phyloP scores from a whole-genome alignment of 805 yeast genomes.

The Zygosaccharomyces rouxii region DNA sequence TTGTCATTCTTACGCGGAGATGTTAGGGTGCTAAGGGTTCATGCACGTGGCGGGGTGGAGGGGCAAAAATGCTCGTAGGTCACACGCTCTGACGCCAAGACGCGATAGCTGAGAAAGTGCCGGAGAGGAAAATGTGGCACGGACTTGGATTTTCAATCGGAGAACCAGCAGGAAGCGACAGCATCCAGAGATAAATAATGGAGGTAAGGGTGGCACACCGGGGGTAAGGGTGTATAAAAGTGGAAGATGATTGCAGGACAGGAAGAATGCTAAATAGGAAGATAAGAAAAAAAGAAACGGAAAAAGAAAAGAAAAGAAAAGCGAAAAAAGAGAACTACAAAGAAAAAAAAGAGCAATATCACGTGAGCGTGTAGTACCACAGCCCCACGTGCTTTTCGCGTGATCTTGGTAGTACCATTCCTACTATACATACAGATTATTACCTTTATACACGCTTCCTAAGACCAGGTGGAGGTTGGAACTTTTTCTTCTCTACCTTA shows the following conservation, averaged over 20 bases:
- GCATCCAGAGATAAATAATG: no score
- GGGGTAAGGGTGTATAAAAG: background rate
- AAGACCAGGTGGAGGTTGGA: slow-evolving; percentile 48
- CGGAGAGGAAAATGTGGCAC: background rate
- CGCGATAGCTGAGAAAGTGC: background rate
- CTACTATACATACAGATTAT: background rate
- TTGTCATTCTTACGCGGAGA: background rate
- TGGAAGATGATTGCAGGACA: background rate
- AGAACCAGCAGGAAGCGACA: no score
- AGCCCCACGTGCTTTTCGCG: background rate
- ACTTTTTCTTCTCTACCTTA: slow-evolving; percentile 32
- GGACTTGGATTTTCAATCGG: background rate
- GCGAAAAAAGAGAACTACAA: no score
- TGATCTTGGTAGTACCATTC: background rate
- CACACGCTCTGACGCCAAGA: background rate
- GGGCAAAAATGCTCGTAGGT: background rate
- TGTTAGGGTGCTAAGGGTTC: background rate
- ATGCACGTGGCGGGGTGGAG: no score
- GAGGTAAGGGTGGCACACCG: background rate
- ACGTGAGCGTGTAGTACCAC: no score
- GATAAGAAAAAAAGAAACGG: no score
- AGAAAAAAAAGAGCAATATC: no score
- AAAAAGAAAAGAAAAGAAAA: no score
- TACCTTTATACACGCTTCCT: slow-evolving; percentile 7
- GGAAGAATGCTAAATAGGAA: no score